These are phyloP conservation scores for Pulveroboletus ravenelii DNA, from an alignment of 768 basidiomycete species.

Conservation along the genomic window DNA sequence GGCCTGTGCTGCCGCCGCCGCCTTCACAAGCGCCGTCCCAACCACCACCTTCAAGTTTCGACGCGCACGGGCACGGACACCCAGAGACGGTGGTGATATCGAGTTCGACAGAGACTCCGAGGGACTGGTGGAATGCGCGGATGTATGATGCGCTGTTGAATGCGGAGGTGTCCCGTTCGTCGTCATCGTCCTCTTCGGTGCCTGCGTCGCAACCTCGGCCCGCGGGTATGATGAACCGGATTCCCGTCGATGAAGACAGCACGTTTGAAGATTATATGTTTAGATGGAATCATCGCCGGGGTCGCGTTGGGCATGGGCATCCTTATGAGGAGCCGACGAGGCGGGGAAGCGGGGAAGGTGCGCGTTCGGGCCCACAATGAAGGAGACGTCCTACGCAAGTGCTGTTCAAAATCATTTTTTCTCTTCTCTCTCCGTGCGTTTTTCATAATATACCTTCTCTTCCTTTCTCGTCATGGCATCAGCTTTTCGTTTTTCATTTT, in stretches of 20 bases:
- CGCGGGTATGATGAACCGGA: conserved; percentile 12
- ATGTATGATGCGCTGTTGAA: conserved; percentile 9
- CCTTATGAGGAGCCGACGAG: conserved; percentile 4
- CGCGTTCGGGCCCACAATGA: conserved; percentile 5
- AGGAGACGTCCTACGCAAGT: not conserved
- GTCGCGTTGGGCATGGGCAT: not conserved
- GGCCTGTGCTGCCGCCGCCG: not conserved
- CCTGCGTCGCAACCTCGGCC: conserved; percentile 9
- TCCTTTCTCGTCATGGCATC: not conserved
- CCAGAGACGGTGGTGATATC: conserved; percentile 3
- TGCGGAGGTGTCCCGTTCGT: conserved; percentile 14
- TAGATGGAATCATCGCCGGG: conserved; percentile 7
- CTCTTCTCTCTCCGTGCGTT: not conserved
- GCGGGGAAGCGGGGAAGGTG: conserved; percentile 3
- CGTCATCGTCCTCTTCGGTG: conserved; percentile 14
- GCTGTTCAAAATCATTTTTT: not conserved
- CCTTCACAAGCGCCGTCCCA: not conserved
- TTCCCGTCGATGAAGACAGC: conserved; percentile 20
- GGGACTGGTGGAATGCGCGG: conserved; percentile 14
- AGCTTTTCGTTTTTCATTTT: not conserved
- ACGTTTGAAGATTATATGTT: conserved; percentile 14
- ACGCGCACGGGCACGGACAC: conserved; percentile 1
- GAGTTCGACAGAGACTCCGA: conserved; percentile 7
- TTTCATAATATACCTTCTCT: conserved; percentile 2
- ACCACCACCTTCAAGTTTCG: conserved; percentile 1